A percentile compares a stretch with the other conserved stretches of the same genome.
Evolutionary conservation across 352 stramenopile genomes (phyloP).

Genomic region (Pythium coloratum): DNA sequence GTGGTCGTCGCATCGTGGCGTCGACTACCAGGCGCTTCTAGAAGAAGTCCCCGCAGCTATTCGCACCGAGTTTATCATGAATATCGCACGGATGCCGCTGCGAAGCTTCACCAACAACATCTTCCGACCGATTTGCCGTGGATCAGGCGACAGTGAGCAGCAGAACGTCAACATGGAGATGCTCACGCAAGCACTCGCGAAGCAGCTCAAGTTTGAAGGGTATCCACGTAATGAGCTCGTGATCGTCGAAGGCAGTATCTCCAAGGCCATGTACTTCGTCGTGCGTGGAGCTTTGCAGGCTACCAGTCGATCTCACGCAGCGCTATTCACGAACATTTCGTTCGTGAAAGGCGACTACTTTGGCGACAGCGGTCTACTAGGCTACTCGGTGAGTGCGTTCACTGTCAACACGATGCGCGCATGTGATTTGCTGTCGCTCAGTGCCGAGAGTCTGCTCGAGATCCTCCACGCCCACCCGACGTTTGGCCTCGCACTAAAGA

Average conservation of each 20-base stretch:
- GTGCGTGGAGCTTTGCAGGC: conserved; percentile 45
- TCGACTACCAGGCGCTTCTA: conserved; percentile 59
- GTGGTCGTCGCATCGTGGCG: conserved; percentile 61
- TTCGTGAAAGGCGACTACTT: conserved; percentile 63
- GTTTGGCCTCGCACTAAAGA: conserved; percentile 43
- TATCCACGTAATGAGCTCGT: conserved; percentile 62
- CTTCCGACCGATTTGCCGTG: conserved; percentile 39
- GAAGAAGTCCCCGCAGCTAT: conserved; percentile 51
- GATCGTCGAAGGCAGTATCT: conserved; percentile 62
- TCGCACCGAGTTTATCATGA: conserved; percentile 48
- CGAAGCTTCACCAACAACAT: conserved; percentile 39
- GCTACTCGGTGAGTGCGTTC: conserved; percentile 47
- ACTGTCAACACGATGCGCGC: conserved; percentile 52
- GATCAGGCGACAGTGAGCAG: conserved; percentile 17
- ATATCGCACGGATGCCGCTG: conserved; percentile 46
- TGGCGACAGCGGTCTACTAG: conserved; percentile 53
- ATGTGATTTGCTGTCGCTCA: conserved; percentile 60
- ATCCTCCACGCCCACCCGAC: conserved; percentile 45
- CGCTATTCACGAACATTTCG: conserved; percentile 22
- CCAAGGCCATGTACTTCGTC: conserved; percentile 75
- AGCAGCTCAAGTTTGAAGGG: conserved; percentile 54
- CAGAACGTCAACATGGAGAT: conserved; percentile 25
- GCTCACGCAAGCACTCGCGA: conserved; percentile 42
- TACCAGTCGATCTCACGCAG: conserved; percentile 31
- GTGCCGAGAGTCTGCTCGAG: conserved; percentile 37